Base-by-base conservation (phyloP, 805 yeast genomes). In the Kuraishia borneana region DNA sequence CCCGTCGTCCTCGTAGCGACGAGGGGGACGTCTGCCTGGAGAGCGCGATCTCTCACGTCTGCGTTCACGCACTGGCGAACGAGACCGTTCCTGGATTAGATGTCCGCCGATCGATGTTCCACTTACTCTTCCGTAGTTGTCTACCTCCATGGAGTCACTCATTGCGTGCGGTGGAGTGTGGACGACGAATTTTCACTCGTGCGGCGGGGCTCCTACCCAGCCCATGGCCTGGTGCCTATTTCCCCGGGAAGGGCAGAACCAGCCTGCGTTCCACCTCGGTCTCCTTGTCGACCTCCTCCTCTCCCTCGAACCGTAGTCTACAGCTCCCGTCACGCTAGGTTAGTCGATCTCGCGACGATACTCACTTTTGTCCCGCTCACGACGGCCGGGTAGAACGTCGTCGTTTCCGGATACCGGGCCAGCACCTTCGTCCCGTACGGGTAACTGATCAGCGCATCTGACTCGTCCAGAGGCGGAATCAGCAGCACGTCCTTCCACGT, bases 361-460 rank as follows among this genome's bases (percentile, higher is more conserved):
- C 38, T 26, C 21, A 29, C 51, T 40, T 73, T 76, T 31, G 72
- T 66, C 0, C 94, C 88, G 18, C 77, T 76, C 2, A 92, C 96
- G 33, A 83, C 83, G 0, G 98, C 99, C 3, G 94, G 84, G 48
- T 92, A 92, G 47, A 92, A 92, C 0, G 97, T 88, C 0, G 98
- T 92, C 0, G 98, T 92, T 45, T 92, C 98, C 1, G 98, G 98
- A 48, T 92, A 92, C 47, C 94, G 68, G 0, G 96, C 98, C 39
- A 92, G 62, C 3, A 92, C 97, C 43, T 75, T 76, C 1, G 87
- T 66, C 0, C 94, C 92, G 26, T 74, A 61, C 0, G 94, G 81
- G 43, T 82, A 83, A 30, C 68, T 65, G 18, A 58, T 51, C 38
- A 76, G 53, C 3, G 50, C 48, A 38, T 57, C 42, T 1, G 62